A percentile compares a stretch with the other conserved stretches of the same genome.
These are phyloP conservation scores for Coemansia sp. DNA, from an alignment of 192 early-diverging fungal genomes.

Conservation along the genomic window DNA sequence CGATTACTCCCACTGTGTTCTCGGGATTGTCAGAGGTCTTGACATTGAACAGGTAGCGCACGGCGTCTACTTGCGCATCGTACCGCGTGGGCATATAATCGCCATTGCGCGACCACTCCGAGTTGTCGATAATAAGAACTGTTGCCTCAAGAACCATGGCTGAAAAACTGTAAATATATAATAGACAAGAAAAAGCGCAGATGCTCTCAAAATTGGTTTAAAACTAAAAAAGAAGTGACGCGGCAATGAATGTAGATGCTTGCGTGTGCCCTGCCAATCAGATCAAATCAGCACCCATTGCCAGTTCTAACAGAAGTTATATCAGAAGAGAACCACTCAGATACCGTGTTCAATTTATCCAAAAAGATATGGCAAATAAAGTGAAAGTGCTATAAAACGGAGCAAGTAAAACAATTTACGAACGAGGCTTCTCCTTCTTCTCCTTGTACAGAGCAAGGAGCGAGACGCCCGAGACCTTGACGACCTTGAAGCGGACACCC, in stretches of 20 bases:
- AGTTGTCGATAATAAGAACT: conserved; percentile 92
- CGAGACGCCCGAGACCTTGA: conserved; percentile 99
- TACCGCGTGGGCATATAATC: conserved; percentile 93
- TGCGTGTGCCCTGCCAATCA: not conserved
- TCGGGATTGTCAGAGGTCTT: conserved; percentile 94
- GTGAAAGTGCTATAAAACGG: not conserved
- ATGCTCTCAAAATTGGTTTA: conserved; percentile 2
- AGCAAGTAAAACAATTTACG: conserved; percentile 57
- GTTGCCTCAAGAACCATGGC: conserved; percentile 91
- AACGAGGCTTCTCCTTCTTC: conserved; percentile 99
- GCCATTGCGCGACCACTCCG: conserved; percentile 98
- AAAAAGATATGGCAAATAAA: conserved; percentile 1
- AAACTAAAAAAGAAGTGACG: conserved; percentile 5
- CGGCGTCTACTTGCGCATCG: conserved; percentile 92
- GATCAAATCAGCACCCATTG: conserved; percentile 11
- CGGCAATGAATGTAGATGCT: not conserved
- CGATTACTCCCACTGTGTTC: conserved; percentile 93
- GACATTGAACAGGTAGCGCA: conserved; percentile 84
- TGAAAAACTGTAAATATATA: not conserved
- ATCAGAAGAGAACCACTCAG: not conserved
- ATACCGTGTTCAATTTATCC: not conserved
- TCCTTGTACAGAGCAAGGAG: conserved; percentile 99
- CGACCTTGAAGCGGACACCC: conserved; percentile 99
- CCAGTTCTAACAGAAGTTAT: no score
- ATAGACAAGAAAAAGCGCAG: conserved; percentile 8